phyloP scores from a whole-genome alignment of 179 eudicot species.

The Vitellaria paradoxa region DNA sequence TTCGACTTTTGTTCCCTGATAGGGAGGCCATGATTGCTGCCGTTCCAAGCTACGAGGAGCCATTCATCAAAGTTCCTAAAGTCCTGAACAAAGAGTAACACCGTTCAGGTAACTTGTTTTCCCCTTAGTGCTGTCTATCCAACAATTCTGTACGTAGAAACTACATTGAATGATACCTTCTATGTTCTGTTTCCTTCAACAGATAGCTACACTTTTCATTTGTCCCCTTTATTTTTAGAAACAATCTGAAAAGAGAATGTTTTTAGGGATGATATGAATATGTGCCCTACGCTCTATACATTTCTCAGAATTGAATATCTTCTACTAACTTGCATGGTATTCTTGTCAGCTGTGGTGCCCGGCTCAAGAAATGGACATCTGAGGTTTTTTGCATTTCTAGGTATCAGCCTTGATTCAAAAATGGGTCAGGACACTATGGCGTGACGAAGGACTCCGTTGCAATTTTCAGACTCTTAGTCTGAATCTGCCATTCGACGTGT shows the following conservation, averaged over 20 bases:
- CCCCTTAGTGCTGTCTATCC: background rate
- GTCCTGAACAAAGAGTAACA: slow-evolving; percentile 73
- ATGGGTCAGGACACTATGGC: background rate
- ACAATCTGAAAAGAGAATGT: background rate
- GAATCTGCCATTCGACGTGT: background rate
- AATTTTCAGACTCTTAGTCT: background rate
- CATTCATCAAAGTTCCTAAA: slow-evolving; percentile 91
- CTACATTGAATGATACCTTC: background rate
- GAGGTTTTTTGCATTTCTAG: background rate
- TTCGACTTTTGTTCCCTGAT: slow-evolving; percentile 5
- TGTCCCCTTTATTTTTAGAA: background rate
- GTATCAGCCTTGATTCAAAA: background rate
- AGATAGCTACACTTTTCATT: background rate
- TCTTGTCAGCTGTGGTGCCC: background rate
- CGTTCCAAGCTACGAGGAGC: slow-evolving; percentile 73
- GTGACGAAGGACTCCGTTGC: background rate
- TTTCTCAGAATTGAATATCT: background rate
- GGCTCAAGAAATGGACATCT: background rate
- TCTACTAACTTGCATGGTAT: background rate
- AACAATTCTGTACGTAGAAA: background rate
- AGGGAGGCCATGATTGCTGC: slow-evolving; percentile 79
- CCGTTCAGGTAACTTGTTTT: slow-evolving; percentile 20
- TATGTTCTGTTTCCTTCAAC: background rate
- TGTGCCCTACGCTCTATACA: background rate
- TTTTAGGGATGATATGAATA: background rate